Percentiles rank a stretch among this genome's conserved stretches.
These are phyloP conservation scores for Aspergillus bertholletiae DNA, from an alignment of 495 filamentous ascomycete species.

Conservation along the genomic window DNA sequence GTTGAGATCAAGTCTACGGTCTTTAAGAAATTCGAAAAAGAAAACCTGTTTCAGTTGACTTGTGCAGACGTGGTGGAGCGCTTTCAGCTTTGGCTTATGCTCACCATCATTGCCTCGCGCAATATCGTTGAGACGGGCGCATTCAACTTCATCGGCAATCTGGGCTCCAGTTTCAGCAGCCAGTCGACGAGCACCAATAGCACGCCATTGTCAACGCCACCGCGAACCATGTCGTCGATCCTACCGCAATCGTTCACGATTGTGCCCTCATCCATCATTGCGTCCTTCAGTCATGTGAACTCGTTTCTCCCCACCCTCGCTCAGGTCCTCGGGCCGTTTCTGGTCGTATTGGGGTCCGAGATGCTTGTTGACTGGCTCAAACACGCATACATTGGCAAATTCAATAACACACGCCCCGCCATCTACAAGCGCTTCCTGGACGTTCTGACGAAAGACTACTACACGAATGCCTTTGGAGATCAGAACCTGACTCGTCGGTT, in stretches of 20 bases:
- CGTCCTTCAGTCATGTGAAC: slow-evolving; percentile 42
- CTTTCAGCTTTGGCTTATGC: slow-evolving; percentile 96
- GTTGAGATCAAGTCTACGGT: slow-evolving; percentile 97
- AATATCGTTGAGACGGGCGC: slow-evolving; percentile 91
- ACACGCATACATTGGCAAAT: slow-evolving; percentile 96
- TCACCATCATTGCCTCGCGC: slow-evolving; percentile 89
- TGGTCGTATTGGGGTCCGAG: slow-evolving; percentile 90
- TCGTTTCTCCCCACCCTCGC: slow-evolving; percentile 66
- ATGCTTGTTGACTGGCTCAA: slow-evolving; percentile 98
- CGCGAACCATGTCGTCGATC: slow-evolving; percentile 56
- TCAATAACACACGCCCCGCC: slow-evolving; percentile 90
- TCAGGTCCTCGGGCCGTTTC: slow-evolving; percentile 85
- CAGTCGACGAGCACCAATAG: slow-evolving; percentile 42
- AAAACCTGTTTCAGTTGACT: slow-evolving; percentile 93
- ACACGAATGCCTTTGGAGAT: slow-evolving; percentile 89
- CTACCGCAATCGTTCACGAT: slow-evolving; percentile 85
- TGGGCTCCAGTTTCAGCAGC: slow-evolving; percentile 30
- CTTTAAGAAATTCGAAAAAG: slow-evolving; percentile 97
- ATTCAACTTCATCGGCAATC: slow-evolving; percentile 35
- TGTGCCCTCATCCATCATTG: slow-evolving; percentile 57
- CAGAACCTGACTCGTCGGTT: slow-evolving; percentile 86
- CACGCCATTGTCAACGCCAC: slow-evolving; percentile 43
- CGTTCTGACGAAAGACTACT: slow-evolving; percentile 94
- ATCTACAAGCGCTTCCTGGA: slow-evolving; percentile 89
- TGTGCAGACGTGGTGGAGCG: slow-evolving; percentile 96